Base-by-base conservation (phyloP, 2,329 filamentous ascomycete genomes). In the Pestalotiopsis fici region DNA sequence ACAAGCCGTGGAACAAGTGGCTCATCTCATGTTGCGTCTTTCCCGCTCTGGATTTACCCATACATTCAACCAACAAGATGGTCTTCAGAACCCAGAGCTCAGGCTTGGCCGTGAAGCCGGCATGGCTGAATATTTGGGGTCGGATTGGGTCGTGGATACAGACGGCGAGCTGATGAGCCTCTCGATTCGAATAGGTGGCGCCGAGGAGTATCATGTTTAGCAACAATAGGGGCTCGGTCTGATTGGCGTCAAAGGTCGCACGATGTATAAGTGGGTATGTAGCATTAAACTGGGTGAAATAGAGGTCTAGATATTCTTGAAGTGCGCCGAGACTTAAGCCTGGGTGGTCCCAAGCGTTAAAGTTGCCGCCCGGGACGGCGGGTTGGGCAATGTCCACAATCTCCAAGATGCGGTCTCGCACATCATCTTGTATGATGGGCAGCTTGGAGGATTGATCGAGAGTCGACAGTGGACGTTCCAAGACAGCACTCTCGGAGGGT, bases 11-110 rank as follows among this genome's bases (percentile, higher is more conserved):
- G 75, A 72, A 90, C 0, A 91, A 75, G 71, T 90, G 88, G 3
- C 86, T 86, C 81, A 88, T 88, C 28, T 91, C 88, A 67, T 90
- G 86, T 71, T 91, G 88, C 61, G 87, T 87, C 69, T 88, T 87
- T 0, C 88, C 88, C 0, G 88, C 88, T 65, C 88, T 79, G 47
- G 86, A 88, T 73, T 90, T 90, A 2, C 88, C 88, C 66, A 90
- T 90, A 69, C 88, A 90, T 69, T 90, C 88, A 0, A 90, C 87
- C 0, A 91, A 77, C 9, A 91, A 76, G 39, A 90, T 88, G 0
- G 87, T 86, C 68, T 90, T 87, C 0, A 90, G 71, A 0, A 88
- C 83, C 88, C 88, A 90, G 0, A 90, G 77, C 25, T 87, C 83
- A 0, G 88, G 88, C n/a, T 84, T 83, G 0, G 88, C 80, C 0